Evolutionary conservation across 306 rosid species (phyloP).

Genomic region (Dryas octopetala): DNA sequence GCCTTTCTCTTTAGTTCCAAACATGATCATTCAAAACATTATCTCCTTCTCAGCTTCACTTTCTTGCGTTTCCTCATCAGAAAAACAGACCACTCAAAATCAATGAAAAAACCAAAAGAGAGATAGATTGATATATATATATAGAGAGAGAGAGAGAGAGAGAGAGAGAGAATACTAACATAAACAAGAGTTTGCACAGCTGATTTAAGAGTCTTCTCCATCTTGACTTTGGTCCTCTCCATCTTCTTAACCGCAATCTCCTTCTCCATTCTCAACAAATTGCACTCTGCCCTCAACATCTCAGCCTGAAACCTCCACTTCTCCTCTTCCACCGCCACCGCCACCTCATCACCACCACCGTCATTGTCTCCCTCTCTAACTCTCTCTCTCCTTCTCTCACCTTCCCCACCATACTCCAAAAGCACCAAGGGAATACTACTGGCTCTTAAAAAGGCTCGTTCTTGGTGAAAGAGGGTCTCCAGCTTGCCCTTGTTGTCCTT

Average conservation of each 20-base stretch:
- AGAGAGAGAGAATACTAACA: conserved; percentile 43
- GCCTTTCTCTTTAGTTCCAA: too few relatives aligned
- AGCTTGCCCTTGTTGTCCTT: conserved; percentile 45
- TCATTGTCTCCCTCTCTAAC: conserved; percentile 36
- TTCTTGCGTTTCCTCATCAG: conserved; percentile 10
- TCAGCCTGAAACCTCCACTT: conserved; percentile 94
- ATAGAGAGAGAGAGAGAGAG: not conserved
- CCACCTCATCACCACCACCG: conserved; percentile 20
- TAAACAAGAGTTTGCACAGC: conserved; percentile 69
- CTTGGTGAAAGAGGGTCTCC: conserved; percentile 61
- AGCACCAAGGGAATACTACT: conserved; percentile 47
- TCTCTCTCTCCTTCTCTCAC: conserved; percentile 57
- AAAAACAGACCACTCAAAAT: not conserved
- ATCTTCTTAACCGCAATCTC: conserved; percentile 68
- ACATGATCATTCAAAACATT: too few relatives aligned
- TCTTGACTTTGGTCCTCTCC: conserved; percentile 49
- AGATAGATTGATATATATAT: not conserved
- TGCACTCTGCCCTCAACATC: conserved; percentile 93
- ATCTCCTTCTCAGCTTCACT: too few relatives aligned
- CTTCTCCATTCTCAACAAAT: conserved; percentile 86
- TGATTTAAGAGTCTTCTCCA: conserved; percentile 63
- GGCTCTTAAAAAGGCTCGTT: conserved; percentile 32
- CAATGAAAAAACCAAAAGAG: not conserved
- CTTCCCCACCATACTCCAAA: conserved; percentile 40
- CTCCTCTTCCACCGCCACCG: conserved; percentile 51